A percentile compares a stretch with the other conserved stretches of the same genome.
phyloP scores from a whole-genome alignment of 2,329 filamentous ascomycete genomes.

The Cladosporium sp. region DNA sequence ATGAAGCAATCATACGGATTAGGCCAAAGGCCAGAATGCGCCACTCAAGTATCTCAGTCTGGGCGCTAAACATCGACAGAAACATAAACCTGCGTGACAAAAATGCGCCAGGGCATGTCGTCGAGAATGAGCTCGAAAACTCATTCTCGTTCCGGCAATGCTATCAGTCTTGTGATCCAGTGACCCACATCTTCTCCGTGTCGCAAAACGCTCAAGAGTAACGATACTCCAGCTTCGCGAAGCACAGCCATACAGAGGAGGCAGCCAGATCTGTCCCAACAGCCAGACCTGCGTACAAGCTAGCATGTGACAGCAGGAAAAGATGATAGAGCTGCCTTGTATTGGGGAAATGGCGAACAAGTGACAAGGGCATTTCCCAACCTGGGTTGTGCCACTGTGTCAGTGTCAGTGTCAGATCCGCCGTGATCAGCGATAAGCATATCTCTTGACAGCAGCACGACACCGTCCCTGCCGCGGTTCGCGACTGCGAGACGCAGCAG shows the following conservation, averaged over 20 bases:
- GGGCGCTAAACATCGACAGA: too few relatives aligned
- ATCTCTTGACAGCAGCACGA: background rate
- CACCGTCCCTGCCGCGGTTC: slow-evolving; percentile 6
- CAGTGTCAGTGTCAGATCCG: background rate
- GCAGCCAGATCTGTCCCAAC: background rate
- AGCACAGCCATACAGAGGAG: background rate
- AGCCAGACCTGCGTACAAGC: too few relatives aligned
- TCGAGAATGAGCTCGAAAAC: background rate
- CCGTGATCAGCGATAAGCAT: background rate
- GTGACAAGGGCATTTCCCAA: background rate
- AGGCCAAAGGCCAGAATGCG: background rate
- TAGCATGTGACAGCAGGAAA: too few relatives aligned
- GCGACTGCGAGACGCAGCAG: background rate
- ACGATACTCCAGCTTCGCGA: too few relatives aligned
- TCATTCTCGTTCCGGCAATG: background rate
- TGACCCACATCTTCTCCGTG: too few relatives aligned
- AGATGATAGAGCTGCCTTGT: background rate
- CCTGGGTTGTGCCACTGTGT: slow-evolving; percentile 6
- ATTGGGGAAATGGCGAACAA: background rate
- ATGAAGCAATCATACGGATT: background rate
- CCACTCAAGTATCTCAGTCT: background rate
- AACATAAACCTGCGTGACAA: background rate
- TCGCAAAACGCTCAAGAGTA: too few relatives aligned
- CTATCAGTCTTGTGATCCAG: too few relatives aligned
- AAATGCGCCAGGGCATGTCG: background rate